phyloP scores from a whole-genome alignment of 2,329 filamentous ascomycete species.

The Cladophialophora chaetospira region DNA sequence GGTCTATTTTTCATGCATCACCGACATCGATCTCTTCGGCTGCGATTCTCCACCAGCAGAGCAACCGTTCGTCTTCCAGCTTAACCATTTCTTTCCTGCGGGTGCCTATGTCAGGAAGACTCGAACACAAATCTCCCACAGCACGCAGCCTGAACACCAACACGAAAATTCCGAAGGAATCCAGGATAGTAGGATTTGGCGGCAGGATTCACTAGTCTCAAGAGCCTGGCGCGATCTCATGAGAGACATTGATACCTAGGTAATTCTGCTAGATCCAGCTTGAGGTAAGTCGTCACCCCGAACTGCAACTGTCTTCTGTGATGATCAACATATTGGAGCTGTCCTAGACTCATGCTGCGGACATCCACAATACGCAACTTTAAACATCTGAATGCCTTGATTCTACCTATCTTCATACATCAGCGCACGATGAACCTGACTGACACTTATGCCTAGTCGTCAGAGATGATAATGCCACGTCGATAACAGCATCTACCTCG shows the following conservation, averaged over 20 bases:
- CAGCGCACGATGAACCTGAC: neutral
- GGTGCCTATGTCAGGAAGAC: no score
- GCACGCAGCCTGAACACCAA: no score
- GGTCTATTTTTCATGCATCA: neutral
- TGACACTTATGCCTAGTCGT: neutral
- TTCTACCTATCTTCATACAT: neutral
- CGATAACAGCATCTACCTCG: conserved; percentile 14
- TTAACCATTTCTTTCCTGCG: no score
- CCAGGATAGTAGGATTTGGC: no score
- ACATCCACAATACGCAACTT: conserved; percentile 33
- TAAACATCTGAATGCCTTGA: conserved; percentile 26
- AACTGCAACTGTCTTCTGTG: conserved; percentile 20
- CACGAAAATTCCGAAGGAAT: no score
- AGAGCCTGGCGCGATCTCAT: no score
- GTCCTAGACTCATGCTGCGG: conserved; percentile 36
- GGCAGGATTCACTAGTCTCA: no score
- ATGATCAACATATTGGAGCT: conserved; percentile 40
- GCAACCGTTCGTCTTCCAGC: no score
- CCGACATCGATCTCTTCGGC: neutral
- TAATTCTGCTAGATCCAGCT: neutral
- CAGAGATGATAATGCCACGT: conserved; percentile 4
- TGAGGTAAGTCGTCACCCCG: neutral
- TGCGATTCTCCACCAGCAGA: no score
- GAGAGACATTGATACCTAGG: no score
- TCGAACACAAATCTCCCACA: no score